These are phyloP conservation scores for Luvunga scandens DNA, from an alignment of 345 rosid species.

Conservation along the genomic window DNA sequence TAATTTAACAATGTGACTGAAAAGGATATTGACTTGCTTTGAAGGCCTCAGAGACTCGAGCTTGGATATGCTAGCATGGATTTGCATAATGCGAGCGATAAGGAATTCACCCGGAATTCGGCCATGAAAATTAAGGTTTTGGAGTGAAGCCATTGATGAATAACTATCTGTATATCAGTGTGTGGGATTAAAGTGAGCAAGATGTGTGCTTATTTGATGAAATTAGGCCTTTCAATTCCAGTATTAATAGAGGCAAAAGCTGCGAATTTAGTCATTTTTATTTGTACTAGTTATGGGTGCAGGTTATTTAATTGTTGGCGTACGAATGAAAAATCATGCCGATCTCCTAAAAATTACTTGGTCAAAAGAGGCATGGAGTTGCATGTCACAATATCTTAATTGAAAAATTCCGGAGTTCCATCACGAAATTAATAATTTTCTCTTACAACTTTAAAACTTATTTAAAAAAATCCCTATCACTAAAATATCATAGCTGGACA, in stretches of 20 bases:
- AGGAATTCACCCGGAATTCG: slow-evolving; percentile 15
- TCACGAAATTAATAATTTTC: too few species aligned
- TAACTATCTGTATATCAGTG: not conserved
- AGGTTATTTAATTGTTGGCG: not conserved
- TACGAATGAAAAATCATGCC: not conserved
- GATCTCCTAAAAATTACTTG: not conserved
- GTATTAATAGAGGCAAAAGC: not conserved
- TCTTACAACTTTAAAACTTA: too few species aligned
- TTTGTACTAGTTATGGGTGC: not conserved
- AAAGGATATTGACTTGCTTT: slow-evolving; percentile 21
- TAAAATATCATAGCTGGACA: too few species aligned
- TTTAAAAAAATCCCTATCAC: too few species aligned
- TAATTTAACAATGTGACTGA: slow-evolving; percentile 23
- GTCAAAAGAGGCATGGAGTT: not conserved
- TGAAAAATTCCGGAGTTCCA: not conserved
- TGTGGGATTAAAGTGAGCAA: not conserved
- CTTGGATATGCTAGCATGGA: slow-evolving; percentile 23
- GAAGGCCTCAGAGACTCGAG: slow-evolving; percentile 29
- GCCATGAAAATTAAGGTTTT: slow-evolving; percentile 3
- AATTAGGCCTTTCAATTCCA: not conserved
- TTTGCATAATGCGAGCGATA: slow-evolving; percentile 21
- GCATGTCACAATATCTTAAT: not conserved
- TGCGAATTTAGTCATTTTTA: not conserved
- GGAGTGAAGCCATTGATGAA: slow-evolving; percentile 27
- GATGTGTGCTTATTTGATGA: not conserved